Conservation (phyloP, 768 basidiomycete species). For the Trametes cingulata region DNA sequence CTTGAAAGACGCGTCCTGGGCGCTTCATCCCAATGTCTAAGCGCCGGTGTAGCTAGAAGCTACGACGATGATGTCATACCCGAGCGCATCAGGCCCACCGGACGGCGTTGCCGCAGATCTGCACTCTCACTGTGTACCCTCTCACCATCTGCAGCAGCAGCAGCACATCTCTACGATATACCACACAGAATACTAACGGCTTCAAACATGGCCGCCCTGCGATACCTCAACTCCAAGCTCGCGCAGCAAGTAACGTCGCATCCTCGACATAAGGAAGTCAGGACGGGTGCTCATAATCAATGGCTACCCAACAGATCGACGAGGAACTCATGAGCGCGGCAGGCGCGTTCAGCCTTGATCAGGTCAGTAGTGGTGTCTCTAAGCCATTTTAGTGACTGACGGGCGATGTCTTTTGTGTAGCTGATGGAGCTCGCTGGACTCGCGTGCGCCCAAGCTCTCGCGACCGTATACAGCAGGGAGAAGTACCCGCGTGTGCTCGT, state of each 20-base stretch:
- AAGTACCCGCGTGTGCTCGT: slow-evolving; percentile 81
- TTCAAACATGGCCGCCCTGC: slow-evolving; percentile 46
- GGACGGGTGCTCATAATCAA: neutral
- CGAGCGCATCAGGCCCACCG: no score
- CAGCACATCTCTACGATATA: neutral
- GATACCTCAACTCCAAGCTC: slow-evolving; percentile 68
- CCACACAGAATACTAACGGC: neutral
- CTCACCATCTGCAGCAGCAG: neutral
- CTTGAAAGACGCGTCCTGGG: no score
- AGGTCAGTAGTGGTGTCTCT: slow-evolving; percentile 46
- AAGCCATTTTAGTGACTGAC: neutral
- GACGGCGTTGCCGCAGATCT: no score
- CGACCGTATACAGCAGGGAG: slow-evolving; percentile 70
- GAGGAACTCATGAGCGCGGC: slow-evolving; percentile 85
- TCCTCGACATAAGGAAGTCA: no score
- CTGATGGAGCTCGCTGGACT: slow-evolving; percentile 97
- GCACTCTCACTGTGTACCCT: neutral
- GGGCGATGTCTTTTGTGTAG: slow-evolving; percentile 38
- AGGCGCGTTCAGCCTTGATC: slow-evolving; percentile 96
- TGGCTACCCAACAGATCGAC: slow-evolving; percentile 64
- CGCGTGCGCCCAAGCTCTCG: slow-evolving; percentile 87
- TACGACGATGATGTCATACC: no score
- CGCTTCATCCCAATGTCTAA: no score
- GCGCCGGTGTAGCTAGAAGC: no score
- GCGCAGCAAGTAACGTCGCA: slow-evolving; percentile 64